A percentile compares a stretch with the other conserved stretches of the same genome.
phyloP scores from a whole-genome alignment of 2,329 filamentous ascomycete species.

The Xylariales sp. region DNA sequence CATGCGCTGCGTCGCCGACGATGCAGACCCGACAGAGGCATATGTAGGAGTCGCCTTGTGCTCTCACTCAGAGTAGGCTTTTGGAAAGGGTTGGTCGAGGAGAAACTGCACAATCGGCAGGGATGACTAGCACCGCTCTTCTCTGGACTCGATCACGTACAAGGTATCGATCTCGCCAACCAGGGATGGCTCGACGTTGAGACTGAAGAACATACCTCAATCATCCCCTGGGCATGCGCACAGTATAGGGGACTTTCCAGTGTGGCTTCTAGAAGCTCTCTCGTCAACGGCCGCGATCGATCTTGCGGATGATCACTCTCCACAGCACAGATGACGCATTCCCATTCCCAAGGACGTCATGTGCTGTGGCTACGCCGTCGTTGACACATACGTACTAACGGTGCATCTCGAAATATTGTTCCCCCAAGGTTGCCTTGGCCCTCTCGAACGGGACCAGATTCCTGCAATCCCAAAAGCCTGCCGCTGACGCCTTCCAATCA shows the following conservation, averaged over 20 bases:
- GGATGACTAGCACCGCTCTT: no score
- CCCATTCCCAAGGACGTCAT: background rate
- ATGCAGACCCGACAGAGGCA: no score
- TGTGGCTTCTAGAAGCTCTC: background rate
- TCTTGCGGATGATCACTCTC: background rate
- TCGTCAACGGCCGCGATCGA: background rate
- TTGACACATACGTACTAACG: background rate
- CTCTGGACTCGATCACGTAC: no score
- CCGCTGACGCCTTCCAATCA: no score
- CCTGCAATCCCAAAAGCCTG: no score
- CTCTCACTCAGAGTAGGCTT: background rate
- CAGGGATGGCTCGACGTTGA: background rate
- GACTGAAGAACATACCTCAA: background rate
- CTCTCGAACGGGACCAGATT: background rate
- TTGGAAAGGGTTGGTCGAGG: background rate
- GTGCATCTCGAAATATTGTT: background rate
- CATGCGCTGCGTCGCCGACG: no score
- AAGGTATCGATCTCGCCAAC: background rate
- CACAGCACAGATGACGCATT: background rate
- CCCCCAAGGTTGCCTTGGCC: background rate
- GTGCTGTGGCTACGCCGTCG: background rate
- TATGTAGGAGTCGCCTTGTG: no score
- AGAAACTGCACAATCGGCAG: background rate
- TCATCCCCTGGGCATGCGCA: background rate
- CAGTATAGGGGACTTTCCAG: no score